Conservation (phyloP, 768 basidiomycete genomes). For the Sistotremastrum suecicum region DNA sequence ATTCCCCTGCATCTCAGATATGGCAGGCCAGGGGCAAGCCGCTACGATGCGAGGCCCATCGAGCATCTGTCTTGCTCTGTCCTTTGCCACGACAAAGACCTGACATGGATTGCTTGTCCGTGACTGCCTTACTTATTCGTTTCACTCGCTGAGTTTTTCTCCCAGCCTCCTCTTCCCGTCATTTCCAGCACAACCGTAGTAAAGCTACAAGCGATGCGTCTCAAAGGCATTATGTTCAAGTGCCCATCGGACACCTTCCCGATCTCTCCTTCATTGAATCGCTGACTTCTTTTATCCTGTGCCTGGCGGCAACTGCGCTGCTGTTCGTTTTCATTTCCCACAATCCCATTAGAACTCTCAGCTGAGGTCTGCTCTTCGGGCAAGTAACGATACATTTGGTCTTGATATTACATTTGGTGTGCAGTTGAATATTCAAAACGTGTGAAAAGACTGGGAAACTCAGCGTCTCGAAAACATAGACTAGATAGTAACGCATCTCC, state of each 20-base stretch:
- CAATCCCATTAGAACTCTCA: conserved; percentile 14
- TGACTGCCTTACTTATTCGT: conserved; percentile 1
- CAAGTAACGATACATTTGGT: conserved; percentile 13
- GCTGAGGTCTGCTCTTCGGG: conserved; percentile 7
- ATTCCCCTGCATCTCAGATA: conserved; percentile 34
- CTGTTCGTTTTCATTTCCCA: conserved; percentile 20
- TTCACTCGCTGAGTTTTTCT: not conserved
- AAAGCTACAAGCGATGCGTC: not conserved
- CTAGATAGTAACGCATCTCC: conserved; percentile 55
- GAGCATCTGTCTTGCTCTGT: conserved; percentile 20
- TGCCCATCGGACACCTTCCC: conserved; percentile 4
- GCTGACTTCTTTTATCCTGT: conserved; percentile 2
- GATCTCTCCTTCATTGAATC: conserved; percentile 5
- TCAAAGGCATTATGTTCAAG: not conserved
- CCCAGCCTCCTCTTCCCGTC: conserved; percentile 4
- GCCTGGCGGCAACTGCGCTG: not conserved
- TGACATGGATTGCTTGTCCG: not conserved
- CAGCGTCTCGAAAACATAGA: conserved; percentile 3
- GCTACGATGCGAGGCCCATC: conserved; percentile 15
- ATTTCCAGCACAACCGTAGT: conserved; percentile 12
- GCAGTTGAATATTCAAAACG: not conserved
- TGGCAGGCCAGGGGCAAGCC: conserved; percentile 14
- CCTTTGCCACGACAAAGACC: conserved; percentile 10
- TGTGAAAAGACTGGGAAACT: conserved; percentile 1
- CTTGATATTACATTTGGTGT: conserved; percentile 6